A percentile compares a stretch with the other conserved stretches of the same genome.
Evolutionary conservation across 306 rosid genomes (phyloP).

Genomic region (Vicia faba): DNA sequence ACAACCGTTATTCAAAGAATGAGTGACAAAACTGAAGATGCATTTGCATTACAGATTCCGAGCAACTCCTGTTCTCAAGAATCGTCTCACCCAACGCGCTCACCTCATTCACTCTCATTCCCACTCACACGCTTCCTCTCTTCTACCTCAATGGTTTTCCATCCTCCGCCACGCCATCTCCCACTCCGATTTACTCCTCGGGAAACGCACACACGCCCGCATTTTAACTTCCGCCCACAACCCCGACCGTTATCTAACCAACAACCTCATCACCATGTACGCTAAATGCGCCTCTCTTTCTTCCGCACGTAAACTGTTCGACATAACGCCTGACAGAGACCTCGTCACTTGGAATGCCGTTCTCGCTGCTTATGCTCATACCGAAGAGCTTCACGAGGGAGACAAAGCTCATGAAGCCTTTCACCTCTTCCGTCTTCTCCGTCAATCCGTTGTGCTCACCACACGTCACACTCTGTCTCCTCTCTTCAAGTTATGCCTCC

Average conservation of each 20-base stretch:
- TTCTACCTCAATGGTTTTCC: slow-evolving; percentile 57
- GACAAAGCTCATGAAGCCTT: slow-evolving; percentile 51
- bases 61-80: slow-evolving; percentile 25
- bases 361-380: slow-evolving; percentile 60
- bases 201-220: slow-evolving; percentile 62
- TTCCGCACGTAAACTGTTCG: slow-evolving; percentile 72
- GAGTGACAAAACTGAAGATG: slow-evolving; percentile 42
- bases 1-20: slow-evolving; percentile 16
- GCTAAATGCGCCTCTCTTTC: slow-evolving; percentile 61
- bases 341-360: slow-evolving; percentile 86
- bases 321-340: slow-evolving; percentile 55
- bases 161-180: slow-evolving; percentile 66
- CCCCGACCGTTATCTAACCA: slow-evolving; percentile 54
- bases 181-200: slow-evolving; percentile 55
- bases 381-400: slow-evolving; percentile 31
- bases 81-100: neutral
- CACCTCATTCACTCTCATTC: slow-evolving; percentile 3
- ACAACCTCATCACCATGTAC: slow-evolving; percentile 80
- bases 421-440: slow-evolving; percentile 57
- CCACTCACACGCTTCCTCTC: neutral
- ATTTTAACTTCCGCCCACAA: slow-evolving; percentile 51
- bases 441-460: slow-evolving; percentile 46
- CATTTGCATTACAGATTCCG: slow-evolving; percentile 33
- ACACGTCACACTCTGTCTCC: slow-evolving; percentile 72
- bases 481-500: slow-evolving; percentile 59